Evolutionary conservation across 176 grass and related monocot genomes (phyloP), one percentile per base, ranked within the genome.

Genomic region (Musa troglodytarum): DNA sequence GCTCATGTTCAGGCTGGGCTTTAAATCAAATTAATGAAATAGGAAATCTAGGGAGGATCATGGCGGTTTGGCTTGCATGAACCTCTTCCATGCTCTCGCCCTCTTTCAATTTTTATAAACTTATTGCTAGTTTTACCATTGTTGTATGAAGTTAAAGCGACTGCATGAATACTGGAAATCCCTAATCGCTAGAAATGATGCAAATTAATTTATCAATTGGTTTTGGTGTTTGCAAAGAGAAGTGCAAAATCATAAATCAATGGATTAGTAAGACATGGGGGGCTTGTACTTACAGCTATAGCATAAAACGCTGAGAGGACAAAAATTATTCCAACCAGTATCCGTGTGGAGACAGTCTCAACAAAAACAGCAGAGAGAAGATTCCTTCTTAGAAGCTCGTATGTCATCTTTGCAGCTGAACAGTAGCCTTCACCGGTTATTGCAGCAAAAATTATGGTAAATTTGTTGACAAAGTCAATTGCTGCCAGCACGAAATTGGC

Each of bases 291-390:
- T 70, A 87, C 85, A 63, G 50, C 76, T 22, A 87, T 77, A 56
- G 81, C 71, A 68, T 83, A 87, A 9, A 83, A 67, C 43, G 85
- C 74, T 54, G 85, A 87, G 50, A 87, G 71, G 50, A 87, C 81
- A 19, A 83, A 87, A 58, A 81, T 77, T 49, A 73, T 80, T 19
- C 85, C 85, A 68, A 79, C 21, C 16, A 87, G 64, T 59, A 87
- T 68, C 8, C 77, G 81, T 58, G 85, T 87, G 15, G 85, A 87
- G 10, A 87, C 77, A 8, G 85, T 83, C 73, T 87, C 81, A 68
- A 87, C 85, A 83, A 87, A 73, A 83, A 83, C 85, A 68, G 85
- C 85, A 8, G 85, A 87, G 16, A 87, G 81, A 29, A 87, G 85
- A 83, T 87, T 87, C 65, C 85, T 74, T 73, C 57, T 83, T 28